Conservation (phyloP, 2,329 filamentous ascomycete species). For the Xylogone sp. region DNA sequence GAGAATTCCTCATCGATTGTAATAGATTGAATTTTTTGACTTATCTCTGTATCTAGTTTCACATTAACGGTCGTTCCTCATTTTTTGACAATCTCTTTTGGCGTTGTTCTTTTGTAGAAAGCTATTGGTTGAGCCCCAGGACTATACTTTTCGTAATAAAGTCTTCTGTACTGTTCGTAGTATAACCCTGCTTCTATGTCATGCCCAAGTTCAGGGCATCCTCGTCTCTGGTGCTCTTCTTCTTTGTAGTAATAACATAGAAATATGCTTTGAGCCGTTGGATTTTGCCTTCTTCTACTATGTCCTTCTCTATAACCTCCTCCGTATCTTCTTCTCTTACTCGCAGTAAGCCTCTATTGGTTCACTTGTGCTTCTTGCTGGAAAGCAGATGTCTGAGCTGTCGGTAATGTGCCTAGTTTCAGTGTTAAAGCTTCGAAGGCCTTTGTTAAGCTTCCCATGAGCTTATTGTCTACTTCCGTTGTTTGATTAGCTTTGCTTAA, state of each 20-base stretch:
- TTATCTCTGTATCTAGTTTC: background rate
- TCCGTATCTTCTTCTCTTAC: too few species aligned
- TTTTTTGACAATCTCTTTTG: background rate
- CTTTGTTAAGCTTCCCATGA: background rate
- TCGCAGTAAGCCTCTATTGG: background rate
- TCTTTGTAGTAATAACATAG: background rate
- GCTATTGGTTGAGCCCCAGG: background rate
- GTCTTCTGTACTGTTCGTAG: background rate
- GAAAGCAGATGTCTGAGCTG: background rate
- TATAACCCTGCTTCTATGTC: background rate
- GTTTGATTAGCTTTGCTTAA: background rate
- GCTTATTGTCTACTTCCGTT: background rate
- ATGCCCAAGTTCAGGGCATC: too few species aligned
- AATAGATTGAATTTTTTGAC: background rate
- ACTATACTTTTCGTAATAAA: background rate
- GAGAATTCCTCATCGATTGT: too few species aligned
- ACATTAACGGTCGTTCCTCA: background rate
- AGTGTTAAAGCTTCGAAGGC: background rate
- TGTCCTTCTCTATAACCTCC: too few species aligned
- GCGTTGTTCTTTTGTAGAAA: background rate
- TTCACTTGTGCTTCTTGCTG: background rate
- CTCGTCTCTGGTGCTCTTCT: too few species aligned
- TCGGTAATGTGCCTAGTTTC: background rate
- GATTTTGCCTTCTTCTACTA: background rate
- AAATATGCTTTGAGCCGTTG: background rate